A percentile compares a stretch with the other conserved stretches of the same genome.
Conservation (phyloP, 1,139 yeast genomes). For the Debaryomyces singareniensis region DNA sequence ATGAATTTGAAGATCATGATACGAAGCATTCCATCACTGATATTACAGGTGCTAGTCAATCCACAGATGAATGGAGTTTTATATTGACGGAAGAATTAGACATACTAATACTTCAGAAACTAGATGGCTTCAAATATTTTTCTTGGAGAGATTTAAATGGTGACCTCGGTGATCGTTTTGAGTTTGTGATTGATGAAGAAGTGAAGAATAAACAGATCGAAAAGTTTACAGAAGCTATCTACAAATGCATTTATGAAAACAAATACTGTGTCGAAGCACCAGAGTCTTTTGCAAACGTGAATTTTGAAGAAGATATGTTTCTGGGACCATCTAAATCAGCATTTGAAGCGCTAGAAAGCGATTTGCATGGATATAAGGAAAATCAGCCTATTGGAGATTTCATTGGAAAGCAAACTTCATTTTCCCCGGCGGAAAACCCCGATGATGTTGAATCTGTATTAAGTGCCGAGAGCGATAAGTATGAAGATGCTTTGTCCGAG, state of each 20-base stretch:
- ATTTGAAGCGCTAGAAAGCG: constrained; percentile 16
- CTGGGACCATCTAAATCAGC: constrained; percentile 19
- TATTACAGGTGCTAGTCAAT: constrained; percentile 22
- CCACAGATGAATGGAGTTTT: constrained; percentile 62
- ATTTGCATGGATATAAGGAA: constrained; percentile 6
- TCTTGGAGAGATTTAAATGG: constrained; percentile 83
- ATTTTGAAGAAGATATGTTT: constrained; percentile 52
- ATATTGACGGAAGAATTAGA: constrained; percentile 58
- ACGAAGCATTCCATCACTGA: constrained; percentile 18
- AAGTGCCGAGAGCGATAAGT: constrained; percentile 8
- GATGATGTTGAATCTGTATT: constrained; percentile 4
- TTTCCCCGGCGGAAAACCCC: constrained; percentile 6
- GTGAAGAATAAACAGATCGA: constrained; percentile 54
- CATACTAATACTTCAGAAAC: constrained; percentile 32
- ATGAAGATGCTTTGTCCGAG: constrained; percentile 12
- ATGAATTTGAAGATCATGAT: constrained; percentile 40
- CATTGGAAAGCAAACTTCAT: constrained; percentile 4
- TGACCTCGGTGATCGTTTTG: constrained; percentile 81
- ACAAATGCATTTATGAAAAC: constrained; percentile 70
- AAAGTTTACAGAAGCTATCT: constrained; percentile 56
- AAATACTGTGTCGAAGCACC: constrained; percentile 57
- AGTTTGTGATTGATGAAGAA: constrained; percentile 67
- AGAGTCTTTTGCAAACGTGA: constrained; percentile 34
- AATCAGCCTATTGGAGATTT: constrained; percentile 9
- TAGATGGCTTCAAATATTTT: constrained; percentile 40